Evolutionary conservation across 1,284 basidiomycete genomes (phyloP), one percentile per base, ranked within the genome.

Genomic region (Butyriboletus regius): DNA sequence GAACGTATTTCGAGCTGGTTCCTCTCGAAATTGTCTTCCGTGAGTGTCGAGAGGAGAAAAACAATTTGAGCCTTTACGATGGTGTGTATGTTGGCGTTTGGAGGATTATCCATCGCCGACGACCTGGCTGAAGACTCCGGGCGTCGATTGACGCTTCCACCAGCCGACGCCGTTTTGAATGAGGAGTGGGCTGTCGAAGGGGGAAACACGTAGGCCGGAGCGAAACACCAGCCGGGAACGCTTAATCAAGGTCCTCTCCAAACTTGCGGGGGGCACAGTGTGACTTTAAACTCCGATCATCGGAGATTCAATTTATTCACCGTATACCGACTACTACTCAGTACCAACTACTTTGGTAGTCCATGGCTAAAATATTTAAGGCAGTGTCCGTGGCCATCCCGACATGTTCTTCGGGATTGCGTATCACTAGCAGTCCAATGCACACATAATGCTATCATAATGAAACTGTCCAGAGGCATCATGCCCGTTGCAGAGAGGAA

Each of bases 21-120:
- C 67, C 88, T 82, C 66, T 91, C 88, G 66, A 91, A 96, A 70
- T 92, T 92, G 61, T 95, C 93, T 72, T 96, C 93, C 51, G 88
- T 91, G 52, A 96, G 79, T 22, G 90, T 95, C 18, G 89, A 91
- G 57, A 97, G 79, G 53, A 95, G 78, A 71, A 96, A 96, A 59
- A 92, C 90, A 67, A 96, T 94, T 73, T 89, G 87, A 54, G 87
- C 85, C 72, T 86, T 87, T 72, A 89, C 86, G 69, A 89, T 89
- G 65, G 85, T 87, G 59, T 79, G 77, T 60, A 78, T 76, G 62
- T 79, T 78, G 60, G 76, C 72, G 61, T 74, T 78, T 60, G 74
- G 61, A 57, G 69, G 67, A 40, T 70, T 72, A 55, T 69, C 68
- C 68, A 69, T 69, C 56, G 63, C 57, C 59, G 66, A 68, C 47